Evolutionary conservation across 495 filamentous ascomycete genomes (phyloP).

Genomic region (Podospora sp.): DNA sequence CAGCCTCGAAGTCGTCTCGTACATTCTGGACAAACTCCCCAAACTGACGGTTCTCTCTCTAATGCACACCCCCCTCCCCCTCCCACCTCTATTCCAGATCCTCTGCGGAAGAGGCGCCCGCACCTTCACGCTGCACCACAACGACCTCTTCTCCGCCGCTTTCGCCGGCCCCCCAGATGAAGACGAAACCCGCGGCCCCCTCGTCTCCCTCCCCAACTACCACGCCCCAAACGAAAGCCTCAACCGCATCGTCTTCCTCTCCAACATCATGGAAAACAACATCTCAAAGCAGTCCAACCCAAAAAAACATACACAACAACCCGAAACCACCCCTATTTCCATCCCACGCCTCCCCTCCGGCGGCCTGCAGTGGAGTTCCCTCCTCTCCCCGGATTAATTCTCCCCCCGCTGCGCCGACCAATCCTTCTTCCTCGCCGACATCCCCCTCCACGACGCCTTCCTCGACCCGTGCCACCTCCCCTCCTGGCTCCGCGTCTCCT

Average conservation of each 20-base stretch:
- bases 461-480: conserved; percentile 5
- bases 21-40: conserved; percentile 2
- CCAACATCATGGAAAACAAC: background rate
- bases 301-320: too few species aligned
- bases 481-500: conserved; percentile 9
- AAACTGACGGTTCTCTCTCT: background rate
- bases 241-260: conserved; percentile 1
- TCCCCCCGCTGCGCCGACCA: background rate
- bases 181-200: too few species aligned
- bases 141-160: conserved; percentile 9
- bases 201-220: conserved; percentile 10
- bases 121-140: conserved; percentile 5
- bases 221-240: conserved; percentile 3
- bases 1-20: background rate
- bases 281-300: background rate
- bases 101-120: background rate
- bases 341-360: background rate
- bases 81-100: background rate
- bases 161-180: too few species aligned
- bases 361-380: background rate
- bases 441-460: conserved; percentile 11
- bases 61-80: background rate
- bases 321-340: too few species aligned
- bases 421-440: conserved; percentile 14
- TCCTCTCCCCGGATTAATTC: background rate